Evolutionary conservation across 495 filamentous ascomycete species (phyloP).

Genomic region (Annulohypoxylon maeteangense): DNA sequence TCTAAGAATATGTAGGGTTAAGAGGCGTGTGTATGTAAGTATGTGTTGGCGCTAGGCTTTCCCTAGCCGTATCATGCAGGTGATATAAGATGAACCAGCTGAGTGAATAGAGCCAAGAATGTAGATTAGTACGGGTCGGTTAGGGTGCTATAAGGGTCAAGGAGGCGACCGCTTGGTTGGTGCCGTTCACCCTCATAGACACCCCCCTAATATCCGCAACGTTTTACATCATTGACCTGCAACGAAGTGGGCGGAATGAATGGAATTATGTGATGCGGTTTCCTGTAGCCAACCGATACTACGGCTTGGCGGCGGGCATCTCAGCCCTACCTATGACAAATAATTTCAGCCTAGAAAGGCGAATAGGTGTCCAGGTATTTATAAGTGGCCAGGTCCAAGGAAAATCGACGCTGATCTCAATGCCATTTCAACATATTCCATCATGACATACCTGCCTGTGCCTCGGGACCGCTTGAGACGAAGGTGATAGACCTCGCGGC

Average conservation of each 20-base stretch:
- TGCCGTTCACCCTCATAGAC: neutral
- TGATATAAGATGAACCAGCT: neutral
- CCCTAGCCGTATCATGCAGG: neutral
- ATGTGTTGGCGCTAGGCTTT: neutral
- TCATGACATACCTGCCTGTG: constrained; percentile 36
- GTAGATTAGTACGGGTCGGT: neutral
- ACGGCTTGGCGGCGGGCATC: constrained; percentile 14
- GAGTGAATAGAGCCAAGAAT: neutral
- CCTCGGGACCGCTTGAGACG: constrained; percentile 46
- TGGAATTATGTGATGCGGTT: constrained; percentile 6
- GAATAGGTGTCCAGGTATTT: neutral
- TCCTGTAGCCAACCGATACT: constrained; percentile 21
- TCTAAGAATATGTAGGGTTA: neutral
- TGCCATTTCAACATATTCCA: neutral
- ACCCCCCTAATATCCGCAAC: neutral
- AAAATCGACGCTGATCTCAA: constrained; percentile 1
- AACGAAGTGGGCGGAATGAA: neutral
- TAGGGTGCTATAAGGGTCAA: too few relatives aligned
- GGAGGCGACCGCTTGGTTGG: neutral
- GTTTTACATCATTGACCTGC: constrained; percentile 8
- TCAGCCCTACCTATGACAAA: constrained; percentile 42
- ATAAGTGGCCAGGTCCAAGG: neutral
- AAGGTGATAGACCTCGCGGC: constrained; percentile 47
- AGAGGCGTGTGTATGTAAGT: neutral
- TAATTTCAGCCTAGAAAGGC: constrained; percentile 22